These are phyloP conservation scores for Strigomonas culicis DNA, from an alignment of 208 protist genomes.

Conservation along the genomic window DNA sequence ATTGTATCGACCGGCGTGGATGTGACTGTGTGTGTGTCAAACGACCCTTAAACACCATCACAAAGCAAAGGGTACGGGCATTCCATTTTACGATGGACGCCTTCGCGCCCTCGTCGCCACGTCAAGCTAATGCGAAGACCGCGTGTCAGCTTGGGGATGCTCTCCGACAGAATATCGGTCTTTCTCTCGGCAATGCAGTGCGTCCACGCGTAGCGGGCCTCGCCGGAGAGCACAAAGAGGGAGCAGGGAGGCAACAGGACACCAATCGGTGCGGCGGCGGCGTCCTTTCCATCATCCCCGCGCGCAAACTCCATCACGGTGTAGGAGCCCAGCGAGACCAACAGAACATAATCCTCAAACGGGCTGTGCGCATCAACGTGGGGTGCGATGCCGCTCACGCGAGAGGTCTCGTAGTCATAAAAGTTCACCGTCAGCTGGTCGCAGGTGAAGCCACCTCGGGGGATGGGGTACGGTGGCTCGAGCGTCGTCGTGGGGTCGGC, in stretches of 20 bases:
- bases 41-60: slow-evolving; percentile 28
- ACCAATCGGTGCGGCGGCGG: slow-evolving; percentile 16
- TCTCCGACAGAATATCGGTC: slow-evolving; percentile 64
- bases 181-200: slow-evolving; percentile 69
- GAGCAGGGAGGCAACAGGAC: slow-evolving; percentile 58
- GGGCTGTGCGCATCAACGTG: slow-evolving; percentile 77
- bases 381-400: slow-evolving; percentile 53
- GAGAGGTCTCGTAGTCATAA: slow-evolving; percentile 58
- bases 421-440: slow-evolving; percentile 84
- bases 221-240: slow-evolving; percentile 56
- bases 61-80: slow-evolving; percentile 61
- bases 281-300: slow-evolving; percentile 9
- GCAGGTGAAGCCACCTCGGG: slow-evolving; percentile 20
- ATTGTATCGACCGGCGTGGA: too few relatives aligned
- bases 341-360: slow-evolving; percentile 46
- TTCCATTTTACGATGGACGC: slow-evolving; percentile 27
- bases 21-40: too few relatives aligned
- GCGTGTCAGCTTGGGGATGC: slow-evolving; percentile 32
- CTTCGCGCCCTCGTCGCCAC: slow-evolving; percentile 49
- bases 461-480: slow-evolving; percentile 32
- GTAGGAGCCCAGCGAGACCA: slow-evolving; percentile 78
- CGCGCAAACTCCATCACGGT: slow-evolving; percentile 75
- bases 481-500: slow-evolving; percentile 20
- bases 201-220: slow-evolving; percentile 70
- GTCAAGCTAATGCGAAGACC: slow-evolving; percentile 66